These are phyloP conservation scores for Sindora glabra DNA, from an alignment of 306 rosid species.

Conservation along the genomic window DNA sequence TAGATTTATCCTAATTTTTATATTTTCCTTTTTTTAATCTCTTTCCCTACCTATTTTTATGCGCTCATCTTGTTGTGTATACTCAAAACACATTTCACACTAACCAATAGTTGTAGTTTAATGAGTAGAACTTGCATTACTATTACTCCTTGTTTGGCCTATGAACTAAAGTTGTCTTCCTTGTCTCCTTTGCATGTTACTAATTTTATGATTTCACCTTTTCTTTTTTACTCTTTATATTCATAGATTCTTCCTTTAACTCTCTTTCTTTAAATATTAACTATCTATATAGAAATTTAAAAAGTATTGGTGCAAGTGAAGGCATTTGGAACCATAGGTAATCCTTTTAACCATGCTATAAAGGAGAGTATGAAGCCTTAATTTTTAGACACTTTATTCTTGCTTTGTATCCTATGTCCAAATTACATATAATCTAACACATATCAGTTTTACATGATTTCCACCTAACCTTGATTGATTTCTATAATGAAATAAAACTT, in stretches of 20 bases:
- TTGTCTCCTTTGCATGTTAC: conserved; percentile 22
- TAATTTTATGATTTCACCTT: not conserved
- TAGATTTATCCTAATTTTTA: not conserved
- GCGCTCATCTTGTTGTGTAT: not conserved
- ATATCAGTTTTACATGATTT: not conserved
- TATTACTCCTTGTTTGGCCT: too few relatives aligned
- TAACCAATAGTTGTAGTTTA: not conserved
- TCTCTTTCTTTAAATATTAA: conserved; percentile 14
- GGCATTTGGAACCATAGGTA: not conserved
- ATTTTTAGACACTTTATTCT: not conserved
- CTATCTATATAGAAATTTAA: not conserved
- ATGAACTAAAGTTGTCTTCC: not conserved
- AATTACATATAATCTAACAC: conserved; percentile 4
- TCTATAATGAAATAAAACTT: not conserved
- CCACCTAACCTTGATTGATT: conserved; percentile 7
- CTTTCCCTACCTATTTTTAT: not conserved
- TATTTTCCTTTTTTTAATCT: not conserved
- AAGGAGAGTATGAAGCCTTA: not conserved
- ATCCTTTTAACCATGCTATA: not conserved
- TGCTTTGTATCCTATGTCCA: not conserved
- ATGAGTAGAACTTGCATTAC: not conserved
- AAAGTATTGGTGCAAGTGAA: not conserved
- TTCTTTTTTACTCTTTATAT: not conserved
- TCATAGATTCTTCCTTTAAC: conserved; percentile 23
- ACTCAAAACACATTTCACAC: too few relatives aligned